Conservation (phyloP, 1,284 basidiomycete genomes). For the Mycosarcoma mackinlayi region DNA sequence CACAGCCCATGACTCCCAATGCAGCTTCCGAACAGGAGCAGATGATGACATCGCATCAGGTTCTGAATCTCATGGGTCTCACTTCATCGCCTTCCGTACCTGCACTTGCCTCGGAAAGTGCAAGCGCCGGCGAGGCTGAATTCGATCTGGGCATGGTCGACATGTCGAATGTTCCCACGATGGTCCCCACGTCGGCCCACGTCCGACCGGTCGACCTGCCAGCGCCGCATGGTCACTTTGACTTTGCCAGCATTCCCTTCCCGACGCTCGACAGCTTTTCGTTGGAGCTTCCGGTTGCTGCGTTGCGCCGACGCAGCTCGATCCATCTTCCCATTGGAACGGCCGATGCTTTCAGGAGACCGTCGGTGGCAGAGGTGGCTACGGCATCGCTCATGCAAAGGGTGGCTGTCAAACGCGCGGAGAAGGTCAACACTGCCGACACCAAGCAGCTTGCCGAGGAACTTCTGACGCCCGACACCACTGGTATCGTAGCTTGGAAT, state of each 20-base stretch:
- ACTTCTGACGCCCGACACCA: constrained; percentile 16
- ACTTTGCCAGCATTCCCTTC: constrained; percentile 49
- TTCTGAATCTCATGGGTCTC: constrained; percentile 34
- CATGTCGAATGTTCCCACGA: constrained; percentile 19
- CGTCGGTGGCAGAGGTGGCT: constrained; percentile 42
- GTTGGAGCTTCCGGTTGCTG: constrained; percentile 24
- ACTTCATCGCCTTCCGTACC: constrained; percentile 13
- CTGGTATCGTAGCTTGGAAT: constrained; percentile 41
- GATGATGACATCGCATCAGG: constrained; percentile 23
- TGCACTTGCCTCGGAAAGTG: constrained; percentile 16
- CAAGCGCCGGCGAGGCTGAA: constrained; percentile 37
- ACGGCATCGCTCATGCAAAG: constrained; percentile 38
- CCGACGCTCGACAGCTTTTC: constrained; percentile 37
- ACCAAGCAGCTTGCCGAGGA: constrained; percentile 31
- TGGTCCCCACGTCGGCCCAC: constrained; percentile 52
- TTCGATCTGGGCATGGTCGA: constrained; percentile 27
- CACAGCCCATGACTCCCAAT: constrained; percentile 2
- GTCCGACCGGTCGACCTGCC: constrained; percentile 48
- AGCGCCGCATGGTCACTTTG: constrained; percentile 48
- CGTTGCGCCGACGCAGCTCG: constrained; percentile 40
- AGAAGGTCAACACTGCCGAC: constrained; percentile 31
- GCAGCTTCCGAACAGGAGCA: constrained; percentile 8
- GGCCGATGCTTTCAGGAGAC: constrained; percentile 30
- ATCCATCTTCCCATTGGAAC: constrained; percentile 36
- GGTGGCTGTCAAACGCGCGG: constrained; percentile 31